phyloP scores from a whole-genome alignment of 2,329 filamentous ascomycete species.

The Ceratocystis variospora region DNA sequence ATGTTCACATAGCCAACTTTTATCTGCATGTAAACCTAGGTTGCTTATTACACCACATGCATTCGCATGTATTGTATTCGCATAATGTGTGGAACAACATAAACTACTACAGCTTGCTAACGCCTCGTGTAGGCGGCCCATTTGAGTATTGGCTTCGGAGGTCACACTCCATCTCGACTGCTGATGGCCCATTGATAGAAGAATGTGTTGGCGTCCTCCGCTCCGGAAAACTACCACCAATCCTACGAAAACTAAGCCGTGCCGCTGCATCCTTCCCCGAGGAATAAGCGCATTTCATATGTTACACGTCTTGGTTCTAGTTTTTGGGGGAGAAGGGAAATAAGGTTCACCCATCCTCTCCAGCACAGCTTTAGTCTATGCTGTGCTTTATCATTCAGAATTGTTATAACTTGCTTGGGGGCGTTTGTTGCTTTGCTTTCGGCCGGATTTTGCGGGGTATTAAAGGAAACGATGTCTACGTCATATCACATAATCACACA shows the following conservation, averaged over 20 bases:
- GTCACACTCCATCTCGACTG: conserved; percentile 29
- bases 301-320: neutral
- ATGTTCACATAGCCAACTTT: neutral
- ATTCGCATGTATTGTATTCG: neutral
- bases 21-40: neutral
- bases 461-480: conserved; percentile 10
- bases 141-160: conserved; percentile 36
- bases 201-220: conserved; percentile 28
- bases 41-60: neutral
- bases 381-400: neutral
- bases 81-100: neutral
- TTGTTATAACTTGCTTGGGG: conserved; percentile 4
- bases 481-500: conserved; percentile 5
- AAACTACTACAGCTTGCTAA: neutral
- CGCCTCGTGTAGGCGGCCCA: conserved; percentile 27
- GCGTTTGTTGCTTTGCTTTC: conserved; percentile 9
- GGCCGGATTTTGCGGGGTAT: neutral
- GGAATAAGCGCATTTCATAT: neutral
- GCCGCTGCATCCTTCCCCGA: conserved; percentile 27
- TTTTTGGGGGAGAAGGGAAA: neutral
- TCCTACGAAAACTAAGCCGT: conserved; percentile 27
- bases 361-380: neutral
- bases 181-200: conserved; percentile 27
- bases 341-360: neutral
- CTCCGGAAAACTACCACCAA: conserved; percentile 27